Percentiles rank a stretch among this genome's conserved stretches.
Conservation (phyloP, 192 early-diverging fungal genomes). For the Entomortierella beljakovae region DNA sequence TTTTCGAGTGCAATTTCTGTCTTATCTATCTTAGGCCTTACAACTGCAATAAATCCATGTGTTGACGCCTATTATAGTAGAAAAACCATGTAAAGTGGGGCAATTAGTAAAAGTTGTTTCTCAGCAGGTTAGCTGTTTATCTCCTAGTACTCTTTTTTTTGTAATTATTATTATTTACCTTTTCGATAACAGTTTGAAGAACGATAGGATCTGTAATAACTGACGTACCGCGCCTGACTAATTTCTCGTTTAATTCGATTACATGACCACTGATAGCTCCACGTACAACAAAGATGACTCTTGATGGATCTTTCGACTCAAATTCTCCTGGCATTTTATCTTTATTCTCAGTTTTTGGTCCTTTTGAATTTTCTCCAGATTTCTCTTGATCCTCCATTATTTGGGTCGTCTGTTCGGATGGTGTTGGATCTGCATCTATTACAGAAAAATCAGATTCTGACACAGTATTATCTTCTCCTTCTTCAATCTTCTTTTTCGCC, state of each 20-base stretch:
- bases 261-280: constrained; percentile 37
- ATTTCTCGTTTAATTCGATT: constrained; percentile 40
- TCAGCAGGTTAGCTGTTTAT: neutral
- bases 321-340: neutral
- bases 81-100: constrained; percentile 3
- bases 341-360: neutral
- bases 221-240: constrained; percentile 5
- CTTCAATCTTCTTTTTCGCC: neutral
- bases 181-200: constrained; percentile 33
- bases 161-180: constrained; percentile 14
- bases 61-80: constrained; percentile 26
- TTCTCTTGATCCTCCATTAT: neutral
- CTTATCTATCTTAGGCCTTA: constrained; percentile 40
- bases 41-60: constrained; percentile 51
- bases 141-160: neutral
- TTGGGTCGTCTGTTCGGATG: neutral
- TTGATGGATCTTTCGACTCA: constrained; percentile 24
- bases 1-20: constrained; percentile 32
- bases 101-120: neutral
- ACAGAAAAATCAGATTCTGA: constrained; percentile 2
- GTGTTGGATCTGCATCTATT: neutral
- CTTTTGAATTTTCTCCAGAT: neutral
- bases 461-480: neutral
- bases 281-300: constrained; percentile 42
- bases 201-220: constrained; percentile 23